Conservation (phyloP, 106 monocot genomes). For the Vanilla planifolia region DNA sequence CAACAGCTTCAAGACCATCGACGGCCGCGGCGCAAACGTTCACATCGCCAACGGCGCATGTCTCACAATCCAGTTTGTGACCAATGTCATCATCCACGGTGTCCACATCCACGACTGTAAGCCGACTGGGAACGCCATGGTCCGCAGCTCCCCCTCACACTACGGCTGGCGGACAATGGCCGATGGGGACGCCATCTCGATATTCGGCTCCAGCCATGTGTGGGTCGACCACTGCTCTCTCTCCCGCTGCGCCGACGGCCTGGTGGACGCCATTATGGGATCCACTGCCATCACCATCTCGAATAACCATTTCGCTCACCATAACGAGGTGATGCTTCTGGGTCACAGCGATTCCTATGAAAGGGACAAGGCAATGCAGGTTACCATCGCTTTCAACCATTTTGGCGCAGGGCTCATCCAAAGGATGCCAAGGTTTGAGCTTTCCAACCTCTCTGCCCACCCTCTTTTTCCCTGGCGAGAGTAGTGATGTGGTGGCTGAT, state of each 20-base stretch:
- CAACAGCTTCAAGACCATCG: constrained; percentile 58
- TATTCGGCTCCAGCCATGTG: constrained; percentile 13
- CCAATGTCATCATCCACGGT: constrained; percentile 36
- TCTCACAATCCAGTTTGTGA: constrained; percentile 37
- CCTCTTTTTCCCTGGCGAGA: not conserved
- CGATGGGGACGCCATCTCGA: constrained; percentile 18
- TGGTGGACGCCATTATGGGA: constrained; percentile 19
- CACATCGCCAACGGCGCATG: constrained; percentile 43
- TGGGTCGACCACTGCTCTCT: constrained; percentile 24
- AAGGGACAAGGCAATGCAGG: constrained; percentile 7
- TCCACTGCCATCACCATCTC: constrained; percentile 18
- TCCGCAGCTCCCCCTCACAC: constrained; percentile 2
- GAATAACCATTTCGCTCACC: constrained; percentile 5
- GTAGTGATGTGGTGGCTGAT: too few relatives aligned
- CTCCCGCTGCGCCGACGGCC: constrained; percentile 17
- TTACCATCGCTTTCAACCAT: constrained; percentile 11
- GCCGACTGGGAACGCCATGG: constrained; percentile 28
- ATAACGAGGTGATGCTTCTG: constrained; percentile 11
- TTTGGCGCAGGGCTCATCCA: constrained; percentile 8
- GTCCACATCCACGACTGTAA: constrained; percentile 40
- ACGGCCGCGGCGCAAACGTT: constrained; percentile 37
- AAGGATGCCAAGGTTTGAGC: constrained; percentile 6
- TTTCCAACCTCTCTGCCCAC: not conserved
- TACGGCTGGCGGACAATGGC: constrained; percentile 11
- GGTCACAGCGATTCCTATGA: constrained; percentile 10